Evolutionary conservation across 352 stramenopile genomes (phyloP).

Genomic region (Pelagophyceae sp.): DNA sequence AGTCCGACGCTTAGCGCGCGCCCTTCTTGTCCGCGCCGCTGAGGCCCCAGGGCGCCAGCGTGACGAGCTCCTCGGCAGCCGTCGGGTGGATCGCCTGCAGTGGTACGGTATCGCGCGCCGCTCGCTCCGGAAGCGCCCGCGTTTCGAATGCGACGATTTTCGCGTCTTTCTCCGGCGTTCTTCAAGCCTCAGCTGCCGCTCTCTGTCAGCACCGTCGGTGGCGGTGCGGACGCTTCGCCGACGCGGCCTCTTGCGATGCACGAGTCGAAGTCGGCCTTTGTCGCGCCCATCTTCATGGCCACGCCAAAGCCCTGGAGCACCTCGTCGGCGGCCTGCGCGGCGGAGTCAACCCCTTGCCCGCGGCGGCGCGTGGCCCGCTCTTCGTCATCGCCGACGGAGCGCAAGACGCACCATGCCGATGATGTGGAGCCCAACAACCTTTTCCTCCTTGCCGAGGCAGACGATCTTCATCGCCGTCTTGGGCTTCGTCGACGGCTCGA

Average conservation of each 20-base stretch:
- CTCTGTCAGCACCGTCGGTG: too few relatives aligned
- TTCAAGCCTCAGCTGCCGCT: too few relatives aligned
- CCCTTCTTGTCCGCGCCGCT: background rate
- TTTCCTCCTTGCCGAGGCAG: constrained; percentile 64
- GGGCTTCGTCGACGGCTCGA: constrained; percentile 74
- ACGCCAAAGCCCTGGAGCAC: constrained; percentile 96
- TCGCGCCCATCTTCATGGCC: constrained; percentile 91
- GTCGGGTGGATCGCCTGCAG: constrained; percentile 95
- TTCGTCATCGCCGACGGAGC: constrained; percentile 25
- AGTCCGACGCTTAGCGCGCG: background rate
- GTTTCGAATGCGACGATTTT: too few relatives aligned
- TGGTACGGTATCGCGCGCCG: too few relatives aligned
- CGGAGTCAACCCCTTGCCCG: constrained; percentile 25
- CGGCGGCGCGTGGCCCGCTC: constrained; percentile 46
- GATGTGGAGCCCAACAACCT: constrained; percentile 88
- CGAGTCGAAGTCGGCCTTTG: constrained; percentile 88
- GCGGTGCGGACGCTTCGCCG: too few relatives aligned
- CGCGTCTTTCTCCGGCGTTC: too few relatives aligned
- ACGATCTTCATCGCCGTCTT: constrained; percentile 88
- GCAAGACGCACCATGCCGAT: constrained; percentile 62
- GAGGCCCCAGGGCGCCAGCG: constrained; percentile 48
- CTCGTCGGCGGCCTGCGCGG: constrained; percentile 68
- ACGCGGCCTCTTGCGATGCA: too few relatives aligned
- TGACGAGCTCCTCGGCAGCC: constrained; percentile 89
- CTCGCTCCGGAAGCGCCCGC: too few relatives aligned